A percentile compares a stretch with the other conserved stretches of the same genome.
Conservation (phyloP, 306 rosid species). For the Casuarina cunninghamiana region DNA sequence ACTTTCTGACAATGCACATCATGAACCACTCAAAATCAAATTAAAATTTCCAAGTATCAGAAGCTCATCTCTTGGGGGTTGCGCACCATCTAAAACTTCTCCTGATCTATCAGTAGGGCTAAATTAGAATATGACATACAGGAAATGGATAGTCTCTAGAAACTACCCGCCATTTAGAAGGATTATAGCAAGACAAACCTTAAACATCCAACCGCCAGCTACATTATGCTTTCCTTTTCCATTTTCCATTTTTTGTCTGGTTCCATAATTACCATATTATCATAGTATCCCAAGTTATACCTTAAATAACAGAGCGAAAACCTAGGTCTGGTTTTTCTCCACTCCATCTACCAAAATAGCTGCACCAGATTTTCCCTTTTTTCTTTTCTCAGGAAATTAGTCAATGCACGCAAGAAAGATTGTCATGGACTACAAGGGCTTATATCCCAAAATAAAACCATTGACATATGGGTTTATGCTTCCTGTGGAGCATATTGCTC, state of each 20-base stretch:
- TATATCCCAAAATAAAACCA: neutral
- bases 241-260: neutral
- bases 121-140: too few species aligned
- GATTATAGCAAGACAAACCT: neutral
- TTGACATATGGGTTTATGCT: neutral
- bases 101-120: too few species aligned
- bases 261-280: neutral
- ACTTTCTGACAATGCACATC: neutral
- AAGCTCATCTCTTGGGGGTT: neutral
- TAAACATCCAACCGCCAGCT: neutral
- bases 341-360: neutral
- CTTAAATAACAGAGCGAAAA: neutral
- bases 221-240: neutral
- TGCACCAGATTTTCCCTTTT: neutral
- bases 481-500: neutral
- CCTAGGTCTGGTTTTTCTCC: neutral
- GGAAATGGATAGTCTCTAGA: neutral
- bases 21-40: conserved; percentile 11
- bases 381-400: neutral
- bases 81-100: too few species aligned
- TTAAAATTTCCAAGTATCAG: neutral
- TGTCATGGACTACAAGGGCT: neutral
- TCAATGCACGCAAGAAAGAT: neutral
- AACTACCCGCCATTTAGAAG: neutral
- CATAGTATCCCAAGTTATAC: neutral